Conservation (phyloP, 2,329 filamentous ascomycete species). For the Colletotrichum nymphaeae region DNA sequence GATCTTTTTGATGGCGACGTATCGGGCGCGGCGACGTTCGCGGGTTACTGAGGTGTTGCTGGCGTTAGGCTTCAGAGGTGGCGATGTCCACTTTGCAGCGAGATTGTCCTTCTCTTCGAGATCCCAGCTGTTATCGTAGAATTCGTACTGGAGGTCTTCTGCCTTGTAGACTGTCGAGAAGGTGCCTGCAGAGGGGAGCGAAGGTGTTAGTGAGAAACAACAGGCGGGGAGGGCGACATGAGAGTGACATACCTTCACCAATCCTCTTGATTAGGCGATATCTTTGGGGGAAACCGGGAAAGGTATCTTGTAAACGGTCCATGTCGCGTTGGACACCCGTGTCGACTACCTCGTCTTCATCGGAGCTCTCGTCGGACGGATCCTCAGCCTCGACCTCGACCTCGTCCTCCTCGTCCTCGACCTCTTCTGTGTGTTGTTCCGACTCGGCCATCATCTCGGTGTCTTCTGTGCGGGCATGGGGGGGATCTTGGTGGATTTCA, state of each 20-base stretch:
- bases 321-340: slow-evolving; percentile 85
- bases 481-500: slow-evolving; percentile 61
- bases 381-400: slow-evolving; percentile 49
- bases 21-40: slow-evolving; percentile 64
- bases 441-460: slow-evolving; percentile 62
- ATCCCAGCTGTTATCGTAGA: slow-evolving; percentile 90
- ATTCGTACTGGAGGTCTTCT: slow-evolving; percentile 88
- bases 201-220: not conserved
- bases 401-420: slow-evolving; percentile 52
- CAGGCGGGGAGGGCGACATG: slow-evolving; percentile 28
- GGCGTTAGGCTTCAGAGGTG: slow-evolving; percentile 66
- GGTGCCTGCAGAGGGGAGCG: slow-evolving; percentile 72
- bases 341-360: slow-evolving; percentile 74
- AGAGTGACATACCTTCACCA: slow-evolving; percentile 78
- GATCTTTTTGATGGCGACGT: slow-evolving; percentile 98
- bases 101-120: slow-evolving; percentile 71
- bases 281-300: slow-evolving; percentile 83
- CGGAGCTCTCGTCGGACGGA: slow-evolving; percentile 58
- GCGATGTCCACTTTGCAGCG: slow-evolving; percentile 72
- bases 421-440: slow-evolving; percentile 48
- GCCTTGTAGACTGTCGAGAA: slow-evolving; percentile 99
- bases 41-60: slow-evolving; percentile 47
- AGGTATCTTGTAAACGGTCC: slow-evolving; percentile 82
- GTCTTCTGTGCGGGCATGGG: slow-evolving; percentile 55
- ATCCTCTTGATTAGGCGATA: slow-evolving; percentile 97